Evolutionary conservation across 495 filamentous ascomycete species (phyloP).

Genomic region (Neurospora tetrasperma): DNA sequence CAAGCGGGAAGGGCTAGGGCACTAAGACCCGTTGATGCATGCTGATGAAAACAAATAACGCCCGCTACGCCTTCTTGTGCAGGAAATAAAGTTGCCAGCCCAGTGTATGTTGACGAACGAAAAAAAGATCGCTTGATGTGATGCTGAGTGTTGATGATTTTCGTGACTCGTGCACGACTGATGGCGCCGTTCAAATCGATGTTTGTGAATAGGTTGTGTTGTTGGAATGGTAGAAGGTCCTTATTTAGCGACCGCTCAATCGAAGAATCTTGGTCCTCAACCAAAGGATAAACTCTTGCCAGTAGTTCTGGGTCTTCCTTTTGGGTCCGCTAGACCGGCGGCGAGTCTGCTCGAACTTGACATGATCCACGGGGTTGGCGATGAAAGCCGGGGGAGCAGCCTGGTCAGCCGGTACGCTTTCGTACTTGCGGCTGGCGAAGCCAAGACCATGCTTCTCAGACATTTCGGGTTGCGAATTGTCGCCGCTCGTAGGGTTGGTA

Average conservation of each 20-base stretch:
- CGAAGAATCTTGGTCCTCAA: slow-evolving; percentile 41
- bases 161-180: background rate
- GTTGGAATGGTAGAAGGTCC: background rate
- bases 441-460: slow-evolving; percentile 17
- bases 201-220: background rate
- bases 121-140: background rate
- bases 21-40: background rate
- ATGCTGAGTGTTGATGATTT: background rate
- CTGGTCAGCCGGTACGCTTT: slow-evolving; percentile 24
- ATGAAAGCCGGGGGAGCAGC: slow-evolving; percentile 16
- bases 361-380: slow-evolving; percentile 17
- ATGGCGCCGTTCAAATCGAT: background rate
- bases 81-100: background rate
- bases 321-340: slow-evolving; percentile 35
- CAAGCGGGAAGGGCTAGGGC: background rate
- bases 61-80: background rate
- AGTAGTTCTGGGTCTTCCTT: slow-evolving; percentile 42
- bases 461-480: background rate
- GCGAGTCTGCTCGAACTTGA: slow-evolving; percentile 23
- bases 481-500: background rate
- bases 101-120: background rate
- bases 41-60: background rate
- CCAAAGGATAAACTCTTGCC: slow-evolving; percentile 47
- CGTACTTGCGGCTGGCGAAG: slow-evolving; percentile 36
- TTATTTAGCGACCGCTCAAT: slow-evolving; percentile 18